These are phyloP conservation scores for Penicillium oxalicum DNA, from an alignment of 2,329 filamentous ascomycete genomes.

Conservation along the genomic window DNA sequence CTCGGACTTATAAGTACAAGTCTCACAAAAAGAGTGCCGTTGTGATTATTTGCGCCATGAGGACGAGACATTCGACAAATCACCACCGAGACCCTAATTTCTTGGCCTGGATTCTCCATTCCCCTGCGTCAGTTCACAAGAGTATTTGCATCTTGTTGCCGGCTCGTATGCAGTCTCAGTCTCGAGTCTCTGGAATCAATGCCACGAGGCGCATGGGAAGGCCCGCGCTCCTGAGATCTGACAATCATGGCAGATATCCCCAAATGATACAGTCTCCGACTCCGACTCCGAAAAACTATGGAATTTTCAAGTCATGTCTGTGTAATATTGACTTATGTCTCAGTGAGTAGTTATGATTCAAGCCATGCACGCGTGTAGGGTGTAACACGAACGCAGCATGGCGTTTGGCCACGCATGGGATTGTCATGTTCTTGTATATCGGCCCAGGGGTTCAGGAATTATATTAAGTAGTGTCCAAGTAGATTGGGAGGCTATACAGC, in stretches of 20 bases:
- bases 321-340: neutral
- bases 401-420: neutral
- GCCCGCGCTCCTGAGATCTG: neutral
- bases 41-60: conserved; percentile 3
- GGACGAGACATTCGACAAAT: conserved; percentile 8
- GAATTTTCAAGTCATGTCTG: neutral
- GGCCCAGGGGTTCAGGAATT: neutral
- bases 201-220: neutral
- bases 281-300: conserved; percentile 7
- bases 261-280: conserved; percentile 11
- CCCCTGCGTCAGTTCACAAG: conserved; percentile 1
- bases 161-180: neutral
- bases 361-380: neutral
- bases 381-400: neutral
- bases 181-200: neutral
- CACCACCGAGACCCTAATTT: neutral
- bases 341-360: neutral
- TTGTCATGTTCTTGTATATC: neutral
- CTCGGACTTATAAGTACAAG: conserved; percentile 6
- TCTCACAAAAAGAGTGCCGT: conserved; percentile 9
- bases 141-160: neutral
- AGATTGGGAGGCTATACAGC: no score
- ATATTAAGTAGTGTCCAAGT: no score
- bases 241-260: neutral
- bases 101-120: neutral